Conservation (phyloP, 1,284 basidiomycete species). For the Puccinia brachypodii region DNA sequence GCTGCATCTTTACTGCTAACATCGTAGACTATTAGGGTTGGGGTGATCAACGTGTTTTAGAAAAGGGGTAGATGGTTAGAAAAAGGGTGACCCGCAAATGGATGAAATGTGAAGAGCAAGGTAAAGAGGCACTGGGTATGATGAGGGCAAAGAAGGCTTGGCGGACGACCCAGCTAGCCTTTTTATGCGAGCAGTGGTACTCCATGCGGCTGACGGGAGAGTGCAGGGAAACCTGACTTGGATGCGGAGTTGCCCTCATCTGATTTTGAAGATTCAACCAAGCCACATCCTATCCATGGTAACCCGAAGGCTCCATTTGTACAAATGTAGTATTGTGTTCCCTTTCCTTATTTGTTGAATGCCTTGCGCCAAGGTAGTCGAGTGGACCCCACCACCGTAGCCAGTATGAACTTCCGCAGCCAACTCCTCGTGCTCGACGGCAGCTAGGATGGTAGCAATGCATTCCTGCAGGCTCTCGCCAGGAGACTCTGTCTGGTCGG, state of each 20-base stretch:
- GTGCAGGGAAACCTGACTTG: neutral
- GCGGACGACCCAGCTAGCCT: too few relatives aligned
- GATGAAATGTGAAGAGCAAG: neutral
- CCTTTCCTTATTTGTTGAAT: too few relatives aligned
- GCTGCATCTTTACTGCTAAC: neutral
- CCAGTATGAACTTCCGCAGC: too few relatives aligned
- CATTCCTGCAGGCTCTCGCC: too few relatives aligned
- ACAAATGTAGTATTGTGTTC: too few relatives aligned
- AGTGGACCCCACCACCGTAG: too few relatives aligned
- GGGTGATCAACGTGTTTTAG: neutral
- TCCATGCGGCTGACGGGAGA: too few relatives aligned
- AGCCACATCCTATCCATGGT: conserved; percentile 7
- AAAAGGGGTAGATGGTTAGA: neutral
- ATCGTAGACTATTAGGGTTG: neutral
- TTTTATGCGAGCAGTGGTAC: too few relatives aligned
- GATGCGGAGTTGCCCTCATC: neutral
- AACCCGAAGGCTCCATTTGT: neutral
- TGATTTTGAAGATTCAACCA: neutral
- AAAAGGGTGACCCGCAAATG: neutral
- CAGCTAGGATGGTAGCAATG: too few relatives aligned
- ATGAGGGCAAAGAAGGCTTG: neutral
- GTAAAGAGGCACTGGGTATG: neutral
- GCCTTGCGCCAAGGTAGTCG: too few relatives aligned
- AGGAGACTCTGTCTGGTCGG: too few relatives aligned
- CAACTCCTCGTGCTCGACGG: too few relatives aligned